A percentile compares a stretch with the other conserved stretches of the same genome.
Evolutionary conservation across 768 basidiomycete species (phyloP).

Genomic region (Kondoa subrosea): DNA sequence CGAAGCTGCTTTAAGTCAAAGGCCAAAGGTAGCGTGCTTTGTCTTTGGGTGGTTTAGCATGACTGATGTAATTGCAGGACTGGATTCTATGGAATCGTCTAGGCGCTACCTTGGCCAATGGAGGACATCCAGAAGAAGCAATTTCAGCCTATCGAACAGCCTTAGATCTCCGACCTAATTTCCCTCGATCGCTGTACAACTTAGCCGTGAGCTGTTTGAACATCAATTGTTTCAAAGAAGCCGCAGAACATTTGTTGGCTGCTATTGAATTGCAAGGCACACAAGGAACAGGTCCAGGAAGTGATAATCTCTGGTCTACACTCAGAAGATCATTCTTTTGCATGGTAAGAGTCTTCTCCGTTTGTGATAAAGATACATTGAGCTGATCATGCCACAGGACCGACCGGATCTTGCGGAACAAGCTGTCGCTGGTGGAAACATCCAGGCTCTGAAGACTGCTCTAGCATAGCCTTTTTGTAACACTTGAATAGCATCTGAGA

Average conservation of each 20-base stretch:
- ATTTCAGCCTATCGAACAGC: constrained; percentile 55
- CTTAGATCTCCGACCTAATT: constrained; percentile 74
- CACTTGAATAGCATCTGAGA: neutral
- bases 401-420: constrained; percentile 65
- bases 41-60: neutral
- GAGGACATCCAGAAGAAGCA: constrained; percentile 83
- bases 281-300: constrained; percentile 46
- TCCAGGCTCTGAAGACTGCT: neutral
- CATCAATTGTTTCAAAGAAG: constrained; percentile 85
- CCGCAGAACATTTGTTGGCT: constrained; percentile 84
- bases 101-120: constrained; percentile 86
- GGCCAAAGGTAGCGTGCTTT: constrained; percentile 44
- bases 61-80: constrained; percentile 45
- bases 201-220: constrained; percentile 95
- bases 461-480: neutral
- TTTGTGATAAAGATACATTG: constrained; percentile 5
- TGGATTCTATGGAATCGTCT: constrained; percentile 90
- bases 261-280: constrained; percentile 53
- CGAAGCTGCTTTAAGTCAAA: constrained; percentile 59
- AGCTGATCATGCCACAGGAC: constrained; percentile 38
- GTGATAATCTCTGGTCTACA: constrained; percentile 77
- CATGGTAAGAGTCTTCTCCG: constrained; percentile 44
- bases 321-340: constrained; percentile 59
- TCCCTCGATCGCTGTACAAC: constrained; percentile 93
- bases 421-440: constrained; percentile 37